These are phyloP conservation scores for Skeletonema grethae DNA, from an alignment of 108 stramenopile genomes.

Conservation along the genomic window DNA sequence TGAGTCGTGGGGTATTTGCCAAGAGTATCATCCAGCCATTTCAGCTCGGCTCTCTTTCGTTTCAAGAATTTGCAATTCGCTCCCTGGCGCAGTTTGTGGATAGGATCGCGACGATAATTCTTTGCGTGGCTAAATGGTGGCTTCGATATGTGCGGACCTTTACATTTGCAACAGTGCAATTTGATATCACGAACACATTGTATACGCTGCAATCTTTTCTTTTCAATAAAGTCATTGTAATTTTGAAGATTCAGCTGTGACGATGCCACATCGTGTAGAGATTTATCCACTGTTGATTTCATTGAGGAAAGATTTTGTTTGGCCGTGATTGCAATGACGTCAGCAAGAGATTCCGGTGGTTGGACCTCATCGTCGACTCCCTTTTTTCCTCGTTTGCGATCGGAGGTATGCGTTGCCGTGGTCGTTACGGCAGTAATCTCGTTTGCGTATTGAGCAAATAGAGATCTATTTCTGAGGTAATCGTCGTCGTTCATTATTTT, in stretches of 20 bases:
- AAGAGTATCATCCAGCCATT: constrained; percentile 40
- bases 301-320: constrained; percentile 30
- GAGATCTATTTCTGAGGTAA: background rate
- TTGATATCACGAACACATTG: constrained; percentile 40
- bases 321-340: constrained; percentile 23
- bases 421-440: constrained; percentile 1
- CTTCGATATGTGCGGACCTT: constrained; percentile 45
- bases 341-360: constrained; percentile 13
- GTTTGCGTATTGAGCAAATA: background rate
- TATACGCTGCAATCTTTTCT: constrained; percentile 27
- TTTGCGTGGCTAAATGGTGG: constrained; percentile 47
- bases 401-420: background rate
- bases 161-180: constrained; percentile 44
- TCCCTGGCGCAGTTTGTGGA: constrained; percentile 22
- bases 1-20: constrained; percentile 26
- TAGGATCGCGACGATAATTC: constrained; percentile 34
- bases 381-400: background rate
- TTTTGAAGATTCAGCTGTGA: constrained; percentile 24
- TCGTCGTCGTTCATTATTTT: background rate
- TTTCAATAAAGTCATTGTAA: constrained; percentile 42
- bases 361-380: background rate
- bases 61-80: constrained; percentile 32
- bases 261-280: constrained; percentile 17
- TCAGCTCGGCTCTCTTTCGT: constrained; percentile 26
- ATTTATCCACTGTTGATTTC: constrained; percentile 31